Conservation (phyloP, 2,329 filamentous ascomycete genomes). For the Scleromitrula shiraiana region DNA sequence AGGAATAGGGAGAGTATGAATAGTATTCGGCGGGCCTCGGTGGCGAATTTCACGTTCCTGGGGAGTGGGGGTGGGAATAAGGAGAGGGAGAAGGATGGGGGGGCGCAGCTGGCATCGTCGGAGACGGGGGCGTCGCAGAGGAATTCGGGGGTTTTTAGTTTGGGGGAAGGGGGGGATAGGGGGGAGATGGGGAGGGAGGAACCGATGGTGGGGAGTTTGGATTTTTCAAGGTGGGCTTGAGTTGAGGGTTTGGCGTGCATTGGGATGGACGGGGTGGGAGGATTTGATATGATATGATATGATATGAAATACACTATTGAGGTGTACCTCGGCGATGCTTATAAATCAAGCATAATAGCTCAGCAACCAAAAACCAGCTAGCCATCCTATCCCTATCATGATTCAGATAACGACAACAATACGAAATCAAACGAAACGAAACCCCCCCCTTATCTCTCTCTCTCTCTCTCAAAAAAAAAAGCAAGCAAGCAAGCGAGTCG, state of each 20-base stretch:
- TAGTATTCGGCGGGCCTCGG: conserved; percentile 53
- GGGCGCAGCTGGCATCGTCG: conserved; percentile 45
- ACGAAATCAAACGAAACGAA: too few relatives aligned
- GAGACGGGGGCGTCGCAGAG: conserved; percentile 49
- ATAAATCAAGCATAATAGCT: too few relatives aligned
- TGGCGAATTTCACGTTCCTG: conserved; percentile 62
- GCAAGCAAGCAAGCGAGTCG: too few relatives aligned
- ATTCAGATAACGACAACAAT: too few relatives aligned
- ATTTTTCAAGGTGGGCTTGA: conserved; percentile 31
- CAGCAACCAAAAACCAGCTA: too few relatives aligned
- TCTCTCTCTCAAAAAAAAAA: too few relatives aligned
- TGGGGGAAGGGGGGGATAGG: conserved; percentile 45
- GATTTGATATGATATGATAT: conserved; percentile 1
- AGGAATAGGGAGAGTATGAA: conserved; percentile 51
- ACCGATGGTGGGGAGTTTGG: conserved; percentile 26
- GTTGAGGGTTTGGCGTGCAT: background rate
- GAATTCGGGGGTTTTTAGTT: conserved; percentile 45
- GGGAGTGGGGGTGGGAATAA: too few relatives aligned
- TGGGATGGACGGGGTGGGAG: background rate
- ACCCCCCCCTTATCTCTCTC: too few relatives aligned
- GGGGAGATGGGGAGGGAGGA: conserved; percentile 20
- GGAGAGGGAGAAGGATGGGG: too few relatives aligned
- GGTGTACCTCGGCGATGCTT: too few relatives aligned
- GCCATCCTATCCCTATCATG: too few relatives aligned
- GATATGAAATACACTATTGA: conserved; percentile 5